Base-by-base conservation (phyloP, 2,329 filamentous ascomycete species). In the Hansfordia pulvinata region DNA sequence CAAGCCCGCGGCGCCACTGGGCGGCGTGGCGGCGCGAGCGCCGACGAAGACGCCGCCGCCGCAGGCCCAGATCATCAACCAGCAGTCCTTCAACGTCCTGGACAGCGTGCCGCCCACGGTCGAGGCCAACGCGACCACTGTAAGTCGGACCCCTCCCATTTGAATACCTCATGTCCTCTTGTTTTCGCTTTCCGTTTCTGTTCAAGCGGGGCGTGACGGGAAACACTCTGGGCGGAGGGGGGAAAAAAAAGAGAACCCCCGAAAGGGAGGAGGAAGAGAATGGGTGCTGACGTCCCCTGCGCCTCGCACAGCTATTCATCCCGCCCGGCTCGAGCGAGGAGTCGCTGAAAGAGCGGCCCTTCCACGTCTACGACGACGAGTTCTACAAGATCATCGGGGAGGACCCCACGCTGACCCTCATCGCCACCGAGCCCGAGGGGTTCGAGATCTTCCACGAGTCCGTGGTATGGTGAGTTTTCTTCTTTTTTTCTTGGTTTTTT, bases 371-470 rank as follows among this genome's bases (percentile, higher is more conserved):
- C 35, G 58, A 69, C 25, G 43, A 56, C 0, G 60, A 59, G 11
- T 71, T 71, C 29, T 49, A 53, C 25, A 46, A 58, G 15, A 49
- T 71, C 6, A 54, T 71, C 12, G 66, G 66, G 4, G 18, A 40
- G 0, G 47, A 59, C 20, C 63, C 66, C 0, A 58, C 60, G 0
- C 39, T 69, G 33, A 64, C 64, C 1, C 43, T 66, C 10, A 53
- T 68, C 6, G 62, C 60, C 2, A 47, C 54, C 4, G n/a, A n/a
- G n/a, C 51, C 57, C 0, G 53, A 48, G 0, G 45, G 41, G 0
- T 52, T 66, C 24, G 62, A 61, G 0, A 37, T 65, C 5, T 71
- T 66, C 23, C 67, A 71, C 29, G 67, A 72, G 36, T 66, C 65
- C 6, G 60, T 65, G 8, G 54, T 66, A 1, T 71, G 62, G 61